Evolutionary conservation across 1,284 basidiomycete species (phyloP), one percentile per base, ranked within the genome.

Genomic region (Melampsora occidentalis): DNA sequence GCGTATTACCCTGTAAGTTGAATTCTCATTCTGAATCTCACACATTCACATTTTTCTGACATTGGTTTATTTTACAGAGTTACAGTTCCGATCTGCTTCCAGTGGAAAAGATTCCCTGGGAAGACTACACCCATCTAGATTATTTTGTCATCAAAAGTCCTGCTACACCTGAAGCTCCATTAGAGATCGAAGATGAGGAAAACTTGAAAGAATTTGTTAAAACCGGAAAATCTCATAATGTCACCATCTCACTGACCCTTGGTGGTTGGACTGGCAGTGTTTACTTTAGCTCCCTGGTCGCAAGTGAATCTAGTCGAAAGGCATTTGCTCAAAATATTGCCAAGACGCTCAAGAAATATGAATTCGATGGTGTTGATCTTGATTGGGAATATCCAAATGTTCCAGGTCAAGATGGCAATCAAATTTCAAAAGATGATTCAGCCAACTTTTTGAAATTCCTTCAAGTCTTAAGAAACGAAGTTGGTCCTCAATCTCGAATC

Each of bases 331-430:
- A 67, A 28, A 28, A 49, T n/a, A 57, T 67, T 49, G 16, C 42
- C 33, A 67, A 49, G 16, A 49, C 64, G 12, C 42, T 75, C 31
- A 9, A 75, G 9, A 75, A 66, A 35, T 67, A 75, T 28, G 63
- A 14, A 33, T 67, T 75, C n/a, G 51, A 75, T 59, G 71, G 71
- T 2, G 22, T 75, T 67, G 71, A 75, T 28, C 2, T 75, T 49
- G 71, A 75, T 48, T 75, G 71, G 71, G 71, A 75, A 28, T 75
- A 75, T 28, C 71, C 71, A 31, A 61, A 61, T 42, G 63, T 67
- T 4, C 71, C 63, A 22, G 71, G 71, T 16, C 64, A 57, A 53
- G 71, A 67, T 59, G 48, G 64, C 12, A 75, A 75, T 51, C 59
- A 64, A 18, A 35, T 75, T 6, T 57, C 49, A 7, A 67, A 59